Evolutionary conservation across 164 flowering plant species (phyloP).

Genomic region (Aristolochia californica): DNA sequence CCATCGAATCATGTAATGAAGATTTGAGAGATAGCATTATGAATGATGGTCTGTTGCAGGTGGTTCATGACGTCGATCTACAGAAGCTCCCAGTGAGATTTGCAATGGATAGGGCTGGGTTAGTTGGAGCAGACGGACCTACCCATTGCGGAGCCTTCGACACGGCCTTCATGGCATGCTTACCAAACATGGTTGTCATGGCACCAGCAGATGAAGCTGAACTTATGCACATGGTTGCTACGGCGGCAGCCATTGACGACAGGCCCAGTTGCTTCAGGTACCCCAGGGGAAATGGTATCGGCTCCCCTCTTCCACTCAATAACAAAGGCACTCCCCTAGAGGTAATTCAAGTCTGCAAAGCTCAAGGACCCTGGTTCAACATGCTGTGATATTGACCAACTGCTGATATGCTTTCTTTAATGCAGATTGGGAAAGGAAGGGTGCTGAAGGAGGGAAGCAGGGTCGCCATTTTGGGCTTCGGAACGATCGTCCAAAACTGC

Average conservation of each 20-base stretch:
- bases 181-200: constrained; percentile 59
- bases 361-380: no score
- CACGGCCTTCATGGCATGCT: constrained; percentile 41
- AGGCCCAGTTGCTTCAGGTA: constrained; percentile 35
- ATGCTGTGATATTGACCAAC: constrained; percentile 15
- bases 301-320: constrained; percentile 26
- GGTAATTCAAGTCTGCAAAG: constrained; percentile 12
- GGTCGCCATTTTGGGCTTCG: constrained; percentile 13
- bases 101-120: constrained; percentile 42
- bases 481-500: constrained; percentile 9
- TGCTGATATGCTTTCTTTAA: not conserved
- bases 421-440: constrained; percentile 39
- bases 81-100: constrained; percentile 48
- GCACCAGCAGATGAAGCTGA: constrained; percentile 37
- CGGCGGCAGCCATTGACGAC: constrained; percentile 38
- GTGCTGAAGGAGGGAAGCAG: constrained; percentile 18
- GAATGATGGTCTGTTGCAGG: constrained; percentile 15
- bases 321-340: constrained; percentile 43
- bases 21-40: not conserved
- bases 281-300: constrained; percentile 40
- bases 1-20: not conserved
- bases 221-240: constrained; percentile 49
- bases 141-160: constrained; percentile 49
- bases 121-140: constrained; percentile 54
- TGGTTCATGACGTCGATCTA: constrained; percentile 49